These are phyloP conservation scores for Phytophthora tubulina DNA, from an alignment of 352 stramenopile genomes.

Conservation along the genomic window DNA sequence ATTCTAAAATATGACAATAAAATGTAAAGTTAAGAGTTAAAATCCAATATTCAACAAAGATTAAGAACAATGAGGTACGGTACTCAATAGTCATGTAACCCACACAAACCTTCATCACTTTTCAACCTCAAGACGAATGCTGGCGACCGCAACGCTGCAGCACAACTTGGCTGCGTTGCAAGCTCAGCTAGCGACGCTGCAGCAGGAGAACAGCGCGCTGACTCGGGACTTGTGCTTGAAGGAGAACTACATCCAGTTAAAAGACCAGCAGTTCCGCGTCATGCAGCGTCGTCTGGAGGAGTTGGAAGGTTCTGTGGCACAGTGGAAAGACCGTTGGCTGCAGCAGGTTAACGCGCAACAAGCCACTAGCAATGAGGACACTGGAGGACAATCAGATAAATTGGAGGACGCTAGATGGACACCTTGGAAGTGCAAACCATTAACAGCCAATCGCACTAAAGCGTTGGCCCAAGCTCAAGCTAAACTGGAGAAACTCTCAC, in stretches of 20 bases:
- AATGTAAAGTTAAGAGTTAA: no score
- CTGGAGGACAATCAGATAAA: conserved; percentile 7
- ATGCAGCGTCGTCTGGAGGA: conserved; percentile 79
- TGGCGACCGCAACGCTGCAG: conserved; percentile 50
- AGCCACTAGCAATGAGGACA: conserved; percentile 16
- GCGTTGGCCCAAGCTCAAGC: conserved; percentile 44
- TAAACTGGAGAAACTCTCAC: conserved; percentile 64
- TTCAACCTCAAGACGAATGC: conserved; percentile 7
- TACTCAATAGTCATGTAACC: no score
- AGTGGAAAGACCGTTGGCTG: conserved; percentile 77
- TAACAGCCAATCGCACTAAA: conserved; percentile 26
- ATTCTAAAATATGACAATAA: no score
- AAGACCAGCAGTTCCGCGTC: conserved; percentile 80
- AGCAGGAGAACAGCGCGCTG: conserved; percentile 67
- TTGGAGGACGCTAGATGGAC: conserved; percentile 41
- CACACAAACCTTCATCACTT: neutral
- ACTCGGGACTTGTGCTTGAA: conserved; percentile 75
- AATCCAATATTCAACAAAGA: no score
- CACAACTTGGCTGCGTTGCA: conserved; percentile 76
- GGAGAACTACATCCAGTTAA: conserved; percentile 79
- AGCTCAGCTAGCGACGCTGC: conserved; percentile 64
- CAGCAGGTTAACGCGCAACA: conserved; percentile 54
- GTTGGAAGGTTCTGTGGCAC: conserved; percentile 58
- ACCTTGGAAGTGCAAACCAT: conserved; percentile 48
- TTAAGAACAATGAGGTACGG: no score